Conservation (phyloP, 129 eudicot genomes). For the Artemisia annua region DNA sequence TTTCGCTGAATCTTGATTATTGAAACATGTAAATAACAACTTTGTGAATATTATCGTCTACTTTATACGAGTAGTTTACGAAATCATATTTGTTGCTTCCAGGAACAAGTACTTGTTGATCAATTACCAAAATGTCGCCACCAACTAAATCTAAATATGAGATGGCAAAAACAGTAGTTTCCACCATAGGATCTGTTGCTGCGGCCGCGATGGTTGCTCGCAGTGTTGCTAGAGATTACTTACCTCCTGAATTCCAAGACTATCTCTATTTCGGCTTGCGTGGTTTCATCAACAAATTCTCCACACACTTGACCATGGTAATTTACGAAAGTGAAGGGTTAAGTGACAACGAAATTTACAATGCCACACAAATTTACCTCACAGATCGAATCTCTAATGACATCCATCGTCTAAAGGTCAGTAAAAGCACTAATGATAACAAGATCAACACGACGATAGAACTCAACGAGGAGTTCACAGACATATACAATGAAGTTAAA, state of each 20-base stretch:
- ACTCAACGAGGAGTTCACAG: slow-evolving; percentile 38
- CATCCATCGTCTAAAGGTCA: slow-evolving; percentile 43
- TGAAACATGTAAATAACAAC: too few species aligned
- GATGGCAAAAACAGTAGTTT: slow-evolving; percentile 2
- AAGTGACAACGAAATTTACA: slow-evolving; percentile 54
- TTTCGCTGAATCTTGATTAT: too few species aligned
- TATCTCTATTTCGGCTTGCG: slow-evolving; percentile 36
- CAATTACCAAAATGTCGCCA: too few species aligned
- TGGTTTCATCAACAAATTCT: slow-evolving; percentile 34
- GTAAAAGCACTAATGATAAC: slow-evolving; percentile 43
- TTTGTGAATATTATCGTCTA: too few species aligned
- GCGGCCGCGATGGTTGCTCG: slow-evolving; percentile 55
- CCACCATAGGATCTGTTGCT: slow-evolving; percentile 51
- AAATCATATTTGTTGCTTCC: too few species aligned
- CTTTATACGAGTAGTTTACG: too few species aligned
- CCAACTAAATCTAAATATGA: too few species aligned
- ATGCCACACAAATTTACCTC: slow-evolving; percentile 59
- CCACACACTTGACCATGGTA: slow-evolving; percentile 44
- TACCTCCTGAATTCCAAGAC: slow-evolving; percentile 52
- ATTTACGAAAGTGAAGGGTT: slow-evolving; percentile 54
- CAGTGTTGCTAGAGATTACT: slow-evolving; percentile 36
- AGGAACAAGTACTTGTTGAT: too few species aligned
- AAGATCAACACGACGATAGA: slow-evolving; percentile 43
- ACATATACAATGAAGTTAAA: slow-evolving; percentile 27
- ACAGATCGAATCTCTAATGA: slow-evolving; percentile 39